Evolutionary conservation across 2,329 filamentous ascomycete genomes (phyloP).

Genomic region (Knufia petricola): DNA sequence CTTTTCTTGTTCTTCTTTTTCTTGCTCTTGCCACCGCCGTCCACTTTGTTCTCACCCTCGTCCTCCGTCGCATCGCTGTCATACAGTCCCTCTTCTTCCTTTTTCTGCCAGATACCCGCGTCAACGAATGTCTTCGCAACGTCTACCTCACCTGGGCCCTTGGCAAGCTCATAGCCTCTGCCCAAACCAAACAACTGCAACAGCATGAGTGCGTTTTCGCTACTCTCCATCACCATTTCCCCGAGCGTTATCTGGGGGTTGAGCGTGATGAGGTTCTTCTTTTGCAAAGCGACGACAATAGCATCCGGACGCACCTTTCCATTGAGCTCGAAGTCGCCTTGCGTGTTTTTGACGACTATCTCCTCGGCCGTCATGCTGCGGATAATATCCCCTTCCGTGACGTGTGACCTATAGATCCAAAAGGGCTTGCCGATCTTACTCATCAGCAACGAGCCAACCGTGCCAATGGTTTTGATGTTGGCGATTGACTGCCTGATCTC

Average conservation of each 20-base stretch:
- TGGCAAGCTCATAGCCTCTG: not conserved
- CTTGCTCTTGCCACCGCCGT: constrained; percentile 1
- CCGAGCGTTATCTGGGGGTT: not conserved
- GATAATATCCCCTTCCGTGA: not conserved
- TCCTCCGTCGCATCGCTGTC: constrained; percentile 13
- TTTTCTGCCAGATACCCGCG: constrained; percentile 3
- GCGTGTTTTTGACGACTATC: not conserved
- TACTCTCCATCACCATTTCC: not conserved
- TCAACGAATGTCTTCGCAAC: constrained; percentile 15
- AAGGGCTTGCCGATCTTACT: not conserved
- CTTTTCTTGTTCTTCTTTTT: constrained; percentile 15
- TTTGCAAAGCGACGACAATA: constrained; percentile 1
- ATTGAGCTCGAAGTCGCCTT: not conserved
- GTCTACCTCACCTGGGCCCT: constrained; percentile 13
- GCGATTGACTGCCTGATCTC: not conserved
- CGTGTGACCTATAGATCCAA: not conserved
- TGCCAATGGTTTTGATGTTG: not conserved
- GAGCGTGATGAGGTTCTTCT: not conserved
- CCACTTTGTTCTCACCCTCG: constrained; percentile 12
- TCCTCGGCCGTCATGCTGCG: not conserved
- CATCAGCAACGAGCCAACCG: not conserved
- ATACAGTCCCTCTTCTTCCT: not conserved
- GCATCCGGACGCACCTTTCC: not conserved
- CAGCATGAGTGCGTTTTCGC: too few species aligned
- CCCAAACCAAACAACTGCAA: not conserved